Conservation (phyloP, 441 rosid species). For the Bocquillonia castaneifolia region DNA sequence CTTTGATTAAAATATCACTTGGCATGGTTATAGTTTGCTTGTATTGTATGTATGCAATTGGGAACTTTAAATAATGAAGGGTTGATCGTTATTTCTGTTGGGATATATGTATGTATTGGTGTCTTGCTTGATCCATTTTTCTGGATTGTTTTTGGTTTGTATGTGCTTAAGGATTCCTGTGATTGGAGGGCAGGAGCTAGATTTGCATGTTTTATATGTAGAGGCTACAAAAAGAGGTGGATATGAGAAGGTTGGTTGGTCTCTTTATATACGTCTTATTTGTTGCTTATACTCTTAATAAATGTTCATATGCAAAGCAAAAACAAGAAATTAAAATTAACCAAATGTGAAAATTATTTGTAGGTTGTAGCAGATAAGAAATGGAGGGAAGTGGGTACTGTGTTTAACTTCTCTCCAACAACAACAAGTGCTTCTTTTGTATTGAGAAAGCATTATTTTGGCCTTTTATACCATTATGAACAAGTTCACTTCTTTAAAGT, state of each 20-base stretch:
- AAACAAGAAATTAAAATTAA: too few relatives aligned
- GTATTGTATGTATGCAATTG: not conserved
- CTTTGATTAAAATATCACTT: not conserved
- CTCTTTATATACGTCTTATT: too few relatives aligned
- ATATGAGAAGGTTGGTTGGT: constrained; percentile 76
- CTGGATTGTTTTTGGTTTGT: not conserved
- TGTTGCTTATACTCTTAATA: too few relatives aligned
- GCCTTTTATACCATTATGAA: constrained; percentile 83
- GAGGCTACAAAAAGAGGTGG: constrained; percentile 90
- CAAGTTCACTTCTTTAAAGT: constrained; percentile 73
- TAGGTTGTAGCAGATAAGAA: constrained; percentile 93
- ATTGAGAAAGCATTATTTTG: constrained; percentile 74
- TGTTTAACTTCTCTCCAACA: constrained; percentile 78
- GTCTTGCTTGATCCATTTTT: constrained; percentile 2
- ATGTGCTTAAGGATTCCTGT: constrained; percentile 73
- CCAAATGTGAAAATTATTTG: not conserved
- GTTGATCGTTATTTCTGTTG: not conserved
- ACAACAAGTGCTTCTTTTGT: constrained; percentile 98
- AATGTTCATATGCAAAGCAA: too few relatives aligned
- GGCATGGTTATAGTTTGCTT: not conserved
- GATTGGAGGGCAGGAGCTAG: constrained; percentile 94
- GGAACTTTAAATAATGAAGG: not conserved
- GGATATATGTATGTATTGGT: too few relatives aligned
- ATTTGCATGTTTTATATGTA: constrained; percentile 84
- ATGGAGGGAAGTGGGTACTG: constrained; percentile 97